Conservation (phyloP, 2,329 filamentous ascomycete species). For the Colletotrichum simmondsii region DNA sequence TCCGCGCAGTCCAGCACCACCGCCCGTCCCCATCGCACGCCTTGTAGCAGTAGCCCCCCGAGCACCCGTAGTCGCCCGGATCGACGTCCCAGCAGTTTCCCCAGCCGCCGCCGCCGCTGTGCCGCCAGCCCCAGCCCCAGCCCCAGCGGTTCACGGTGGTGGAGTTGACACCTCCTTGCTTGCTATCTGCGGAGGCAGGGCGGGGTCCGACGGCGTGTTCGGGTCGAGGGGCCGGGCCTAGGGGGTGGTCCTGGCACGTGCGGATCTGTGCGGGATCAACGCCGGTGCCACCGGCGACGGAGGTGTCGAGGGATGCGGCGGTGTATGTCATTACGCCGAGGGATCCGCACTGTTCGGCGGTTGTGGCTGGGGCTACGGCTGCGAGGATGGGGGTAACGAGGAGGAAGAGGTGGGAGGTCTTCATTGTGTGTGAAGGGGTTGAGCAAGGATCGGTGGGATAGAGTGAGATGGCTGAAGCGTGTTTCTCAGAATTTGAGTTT, state of each 20-base stretch:
- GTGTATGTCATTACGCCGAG: slow-evolving; percentile 12
- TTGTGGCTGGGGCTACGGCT: background rate
- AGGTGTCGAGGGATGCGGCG: background rate
- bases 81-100: background rate
- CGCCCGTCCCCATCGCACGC: background rate
- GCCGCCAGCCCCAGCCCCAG: background rate
- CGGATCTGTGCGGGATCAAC: slow-evolving; percentile 13
- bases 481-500: background rate
- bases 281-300: background rate
- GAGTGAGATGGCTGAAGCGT: background rate
- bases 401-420: background rate
- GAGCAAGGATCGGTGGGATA: no score
- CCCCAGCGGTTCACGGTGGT: background rate
- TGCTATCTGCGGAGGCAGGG: background rate
- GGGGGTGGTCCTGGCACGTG: slow-evolving; percentile 14
- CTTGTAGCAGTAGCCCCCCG: background rate
- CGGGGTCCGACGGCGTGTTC: background rate
- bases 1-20: background rate
- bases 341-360: slow-evolving; percentile 15
- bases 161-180: background rate
- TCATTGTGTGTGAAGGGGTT: background rate
- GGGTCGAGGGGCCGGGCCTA: slow-evolving; percentile 6
- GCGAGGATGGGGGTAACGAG: slow-evolving; percentile 6
- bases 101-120: background rate
- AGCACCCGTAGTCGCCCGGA: background rate